Evolutionary conservation across 2,329 filamentous ascomycete genomes (phyloP), one percentile per base, ranked within the genome.

Genomic region (Fusarium sacchari): DNA sequence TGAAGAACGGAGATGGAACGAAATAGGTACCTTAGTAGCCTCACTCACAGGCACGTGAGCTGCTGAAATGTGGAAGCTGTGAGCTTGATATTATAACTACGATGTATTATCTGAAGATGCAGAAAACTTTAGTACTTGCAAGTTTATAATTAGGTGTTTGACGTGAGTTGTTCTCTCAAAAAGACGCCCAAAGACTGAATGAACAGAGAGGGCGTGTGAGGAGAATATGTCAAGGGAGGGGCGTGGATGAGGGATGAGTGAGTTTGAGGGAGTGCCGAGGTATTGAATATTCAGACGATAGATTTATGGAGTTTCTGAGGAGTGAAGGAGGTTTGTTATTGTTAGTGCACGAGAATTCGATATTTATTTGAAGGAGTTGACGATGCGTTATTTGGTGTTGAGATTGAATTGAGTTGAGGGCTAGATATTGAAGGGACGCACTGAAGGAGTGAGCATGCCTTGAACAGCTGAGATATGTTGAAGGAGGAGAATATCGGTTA

Each of bases 201-300:
- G 43, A 52, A 46, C 30, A 58, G 67, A 50, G 39, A 47, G 62
- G 62, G 69, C 46, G 68, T 71, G 61, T 32, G 39, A 28, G 26
- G 42, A 47, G 20, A 55, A 46, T 5, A 18, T 28, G 24, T 58
- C 43, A 73, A 71, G 70, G 70, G 70, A 73, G 71, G 71, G 67
- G 71, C 36, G 71, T 69, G 52, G 7, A 57, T 32, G 70, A 73
- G 66, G 64, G 71, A 71, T 49, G 55, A 22, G 55, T n/a, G 49
- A 50, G 65, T 61, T 40, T 67, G 67, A 58, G 28, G 55, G 70
- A 61, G 71, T 65, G 71, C 70, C 49, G 34, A 61, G 60, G 52
- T 74, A 73, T 73, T 74, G 71, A 61, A 73, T 73, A 74, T 71
- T 73, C 39, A 44, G 37, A 72, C 58, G 55, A 74, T 73, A 73